Base-by-base conservation (phyloP, 2,329 filamentous ascomycete genomes). In the Exophiala calicioides region DNA sequence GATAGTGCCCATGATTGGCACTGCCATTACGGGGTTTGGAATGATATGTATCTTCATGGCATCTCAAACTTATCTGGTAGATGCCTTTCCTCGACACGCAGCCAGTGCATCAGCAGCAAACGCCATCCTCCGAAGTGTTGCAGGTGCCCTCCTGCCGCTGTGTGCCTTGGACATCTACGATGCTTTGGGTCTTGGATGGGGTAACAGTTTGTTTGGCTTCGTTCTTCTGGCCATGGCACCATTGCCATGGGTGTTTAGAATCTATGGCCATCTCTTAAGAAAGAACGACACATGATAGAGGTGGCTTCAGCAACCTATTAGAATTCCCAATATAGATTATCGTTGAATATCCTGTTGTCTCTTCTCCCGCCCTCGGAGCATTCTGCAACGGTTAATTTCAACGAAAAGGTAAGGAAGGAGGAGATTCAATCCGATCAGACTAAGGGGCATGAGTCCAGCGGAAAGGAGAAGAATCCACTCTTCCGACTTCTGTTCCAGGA, bases 101-200 rank as follows among this genome's bases (percentile, higher is more conserved):
- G 82, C 84, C 10, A 75, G 73, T 3, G 83, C 80, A 0, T 74
- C 85, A 0, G 83, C 84, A 0, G 82, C 81, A 1, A 84, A 76
- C 51, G 82, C 81, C 0, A 74, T 85, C 2, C 61, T 84, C 2
- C 65, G 81, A n/a, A 71, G 66, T 18, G 23, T 65, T 12, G 35
- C 79, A 6, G 80, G 78, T 7, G 78, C 76, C 3, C 61, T 81
- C 23, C 63, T 85, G 1, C 82, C 81, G 0, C 65, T 84, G 10
- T 72, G 73, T 3, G 80, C 77, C 0, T 65, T 76, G 20, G 58
- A 64, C 36, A 79, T 86, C 78, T 86, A 84, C 58, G 63, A 72
- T n/a, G 66, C 60, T 3, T 60, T 85, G 2, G 81, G 81, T n/a
- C 65, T 66, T 38, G 68, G 68, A 3, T 82, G 80, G 64, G 82